Base-by-base conservation (phyloP, 176 grass and related monocot genomes). In the Paspalum notatum region DNA sequence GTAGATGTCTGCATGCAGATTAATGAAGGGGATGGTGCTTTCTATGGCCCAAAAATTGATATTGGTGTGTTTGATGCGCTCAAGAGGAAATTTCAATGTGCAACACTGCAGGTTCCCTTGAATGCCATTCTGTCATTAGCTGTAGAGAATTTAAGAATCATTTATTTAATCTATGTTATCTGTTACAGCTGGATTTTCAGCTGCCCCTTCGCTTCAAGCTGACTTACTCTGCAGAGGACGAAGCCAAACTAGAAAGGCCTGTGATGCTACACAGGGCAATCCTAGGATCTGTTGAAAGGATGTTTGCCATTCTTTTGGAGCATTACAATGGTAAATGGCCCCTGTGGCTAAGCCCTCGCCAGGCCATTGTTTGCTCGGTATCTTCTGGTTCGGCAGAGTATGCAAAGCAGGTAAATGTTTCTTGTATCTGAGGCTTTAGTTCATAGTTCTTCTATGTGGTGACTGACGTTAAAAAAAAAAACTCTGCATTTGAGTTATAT, bases 251-350 rank as follows among this genome's bases (percentile, higher is more conserved):
- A 64, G 96, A 95, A 86, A 98, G 90, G 63, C 96, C 96, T 72
- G 96, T 98, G 57, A 98, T 98, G 96, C 88, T 98, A 84, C 96
- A 95, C 84, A 93, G 96, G 45, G 92, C 92, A 43, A 95, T 98
- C 64, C 68, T 98, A 67, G 96, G 96, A 32, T 98, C 96, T 68
- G 96, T 98, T 62, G 96, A 98, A 89, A 89, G 96, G 71, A 98
- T 98, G 96, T 56, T 98, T 86, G 96, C 96, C 17, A 95, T 98
- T 82, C 92, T 98, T 72, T 88, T 98, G 85, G 96, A 98, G 82
- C 96, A 98, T 87, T 98, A 98, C 74, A 98, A 95, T 75, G 96
- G 96, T 81, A 98, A 98, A 84, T 98, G 96, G 96, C 96, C 96
- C 10, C 83, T 98, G 45, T 98, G 96, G 96, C 75, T 98, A 43